phyloP scores from a whole-genome alignment of 2,329 filamentous ascomycete species.

The Penicillium sp. region DNA sequence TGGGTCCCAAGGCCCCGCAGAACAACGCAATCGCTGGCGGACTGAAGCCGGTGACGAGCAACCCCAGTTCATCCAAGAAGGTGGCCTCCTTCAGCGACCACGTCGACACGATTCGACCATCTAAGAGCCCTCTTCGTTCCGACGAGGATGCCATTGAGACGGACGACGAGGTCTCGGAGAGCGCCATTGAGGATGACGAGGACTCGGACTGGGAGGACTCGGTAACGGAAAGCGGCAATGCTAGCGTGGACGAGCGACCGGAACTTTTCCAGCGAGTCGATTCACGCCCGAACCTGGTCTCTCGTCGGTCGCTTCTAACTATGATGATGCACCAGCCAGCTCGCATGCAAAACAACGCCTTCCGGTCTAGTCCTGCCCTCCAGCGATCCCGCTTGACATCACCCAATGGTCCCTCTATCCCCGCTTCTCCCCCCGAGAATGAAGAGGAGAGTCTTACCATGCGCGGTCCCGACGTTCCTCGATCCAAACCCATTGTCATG shows the following conservation, averaged over 20 bases:
- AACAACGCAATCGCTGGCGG: slow-evolving; percentile 61
- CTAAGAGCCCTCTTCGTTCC: slow-evolving; percentile 52
- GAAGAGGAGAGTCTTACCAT: slow-evolving; percentile 65
- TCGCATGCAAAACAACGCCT: slow-evolving; percentile 68
- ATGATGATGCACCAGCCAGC: slow-evolving; percentile 83
- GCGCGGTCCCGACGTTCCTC: slow-evolving; percentile 65
- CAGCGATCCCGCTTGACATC: slow-evolving; percentile 63
- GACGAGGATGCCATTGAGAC: slow-evolving; percentile 64
- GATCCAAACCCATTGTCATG: slow-evolving; percentile 80
- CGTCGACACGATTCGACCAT: slow-evolving; percentile 67
- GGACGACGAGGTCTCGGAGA: slow-evolving; percentile 75
- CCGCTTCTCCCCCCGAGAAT: slow-evolving; percentile 61
- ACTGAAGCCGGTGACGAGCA: slow-evolving; percentile 42
- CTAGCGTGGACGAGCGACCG: slow-evolving; percentile 74
- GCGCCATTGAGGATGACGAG: slow-evolving; percentile 73
- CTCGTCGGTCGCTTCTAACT: slow-evolving; percentile 84
- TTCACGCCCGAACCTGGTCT: slow-evolving; percentile 81
- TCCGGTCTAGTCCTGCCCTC: slow-evolving; percentile 49
- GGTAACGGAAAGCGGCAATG: slow-evolving; percentile 78
- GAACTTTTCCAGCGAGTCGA: slow-evolving; percentile 88
- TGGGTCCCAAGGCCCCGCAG: slow-evolving; percentile 56
- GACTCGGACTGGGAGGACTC: slow-evolving; percentile 68
- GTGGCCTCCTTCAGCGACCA: slow-evolving; percentile 80
- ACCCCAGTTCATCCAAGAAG: slow-evolving; percentile 63
- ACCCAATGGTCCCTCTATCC: slow-evolving; percentile 70